Evolutionary conservation across 805 yeast species (phyloP), one percentile per base, ranked within the genome.

Genomic region (Nakazawaea ishiwadae): DNA sequence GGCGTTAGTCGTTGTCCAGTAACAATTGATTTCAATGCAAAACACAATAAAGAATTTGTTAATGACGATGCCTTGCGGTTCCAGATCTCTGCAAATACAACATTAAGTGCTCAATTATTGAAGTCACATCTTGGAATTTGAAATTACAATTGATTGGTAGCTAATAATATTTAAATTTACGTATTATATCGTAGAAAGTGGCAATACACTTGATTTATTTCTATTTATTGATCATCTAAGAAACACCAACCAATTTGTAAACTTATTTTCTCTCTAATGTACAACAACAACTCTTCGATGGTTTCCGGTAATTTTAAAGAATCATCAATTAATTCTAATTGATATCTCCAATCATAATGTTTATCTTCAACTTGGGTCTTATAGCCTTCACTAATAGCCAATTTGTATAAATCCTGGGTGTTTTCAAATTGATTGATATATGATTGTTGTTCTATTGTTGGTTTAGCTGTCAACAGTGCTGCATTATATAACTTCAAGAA

Each of bases 231-330:
- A 3, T 41, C 40, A n/a, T 35, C 32, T 15, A 59, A 39, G 38
- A 62, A 60, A 17, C 49, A 49, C 40, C 52, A 49, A 35, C 63
- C 52, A 14, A 60, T 46, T 39, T 57, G 61, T 35, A 50, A 44
- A 21, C 58, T 48, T 10, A 60, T 49, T 9, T 47, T 44, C 30
- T 50, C 42, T 40, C 66, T 48, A 21, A 56, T 40, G 9, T 44
- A 23, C 31, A 49, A 16, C 2, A 60, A 32, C 19, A 59, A 37
- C 5, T 31, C 40, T 5, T 19, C 15, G 1, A 54, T 33, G 9
- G 29, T 37, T 3, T 19, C 35, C 2, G 58, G 56, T 6, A 51
- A 26, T n/a, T 31, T n/a, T 4, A n/a, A 32, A 4, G 14, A 10
- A 3, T 14, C 23, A 23, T 16, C 30, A 7, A 20, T 45, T 33